Evolutionary conservation across 345 rosid species (phyloP), one percentile per base, ranked within the genome.

Genomic region (Garcia nutans): DNA sequence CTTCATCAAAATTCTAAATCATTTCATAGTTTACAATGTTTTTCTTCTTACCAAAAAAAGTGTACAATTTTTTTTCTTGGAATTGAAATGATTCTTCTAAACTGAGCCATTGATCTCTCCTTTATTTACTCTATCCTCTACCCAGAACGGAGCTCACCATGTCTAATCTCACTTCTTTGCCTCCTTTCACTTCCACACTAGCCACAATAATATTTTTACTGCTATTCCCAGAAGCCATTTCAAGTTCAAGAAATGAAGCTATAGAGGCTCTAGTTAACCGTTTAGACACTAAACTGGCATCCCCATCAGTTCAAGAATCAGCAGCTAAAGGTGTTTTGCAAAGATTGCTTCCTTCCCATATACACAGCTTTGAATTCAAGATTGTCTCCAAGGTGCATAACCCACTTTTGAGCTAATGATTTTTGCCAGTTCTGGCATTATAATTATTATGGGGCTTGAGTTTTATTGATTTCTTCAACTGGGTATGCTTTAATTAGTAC

Each of bases 341-440:
- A 59, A 85, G 99, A 86, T 83, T 95, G 85, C 87, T 95, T 74
- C 94, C 96, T 23, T 68, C 89, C 65, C 92, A 93, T 80, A 4
- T 78, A 6, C 83, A 75, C 64, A 82, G 96, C 73, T 95, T 95
- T 79, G 77, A 80, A n/a, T 88, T 95, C 87, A 74, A 76, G 76
- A 90, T 95, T 62, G 82, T 90, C 70, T 74, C 97, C 79, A 88
- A 90, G 96, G 99, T 90, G 10, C 44, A 20, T 52, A 15, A 31
- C 8, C 37, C 37, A 67, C 62, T 28, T 47, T 55, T 65, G 10
- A 8, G 1, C 33, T 52, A 47, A 3, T n/a, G 26, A 15, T 9
- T 50, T 49, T 58, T 24, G 9, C 41, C n/a, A 6, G 10, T 72
- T 58, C 7, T 60, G 17, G 28, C 33, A 24, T 16, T 22, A 9